These are phyloP conservation scores for Pestalotiopsis sp. DNA, from an alignment of 2,329 filamentous ascomycete species.

Conservation along the genomic window DNA sequence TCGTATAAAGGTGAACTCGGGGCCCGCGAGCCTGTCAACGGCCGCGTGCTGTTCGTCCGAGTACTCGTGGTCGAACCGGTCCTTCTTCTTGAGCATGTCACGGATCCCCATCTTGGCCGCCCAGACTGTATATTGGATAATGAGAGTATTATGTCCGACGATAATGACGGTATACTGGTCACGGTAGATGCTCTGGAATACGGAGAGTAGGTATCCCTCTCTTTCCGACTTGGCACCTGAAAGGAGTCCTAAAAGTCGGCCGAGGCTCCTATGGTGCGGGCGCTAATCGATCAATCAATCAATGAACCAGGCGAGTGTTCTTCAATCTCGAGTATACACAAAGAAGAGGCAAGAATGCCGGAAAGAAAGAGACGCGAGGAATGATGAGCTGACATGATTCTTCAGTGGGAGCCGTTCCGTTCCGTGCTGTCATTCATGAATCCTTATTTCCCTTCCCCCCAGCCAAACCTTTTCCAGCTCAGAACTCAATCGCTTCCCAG, in stretches of 20 bases:
- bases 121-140: neutral
- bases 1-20: conserved; percentile 82
- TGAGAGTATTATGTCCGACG: neutral
- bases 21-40: conserved; percentile 43
- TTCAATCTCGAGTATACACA: neutral
- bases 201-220: neutral
- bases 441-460: neutral
- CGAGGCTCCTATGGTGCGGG: neutral
- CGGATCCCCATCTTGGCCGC: conserved; percentile 49
- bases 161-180: neutral
- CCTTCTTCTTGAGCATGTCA: conserved; percentile 58
- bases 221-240: neutral
- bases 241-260: neutral
- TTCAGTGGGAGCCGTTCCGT: neutral
- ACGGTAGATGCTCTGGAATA: neutral
- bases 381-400: neutral
- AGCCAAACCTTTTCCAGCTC: neutral
- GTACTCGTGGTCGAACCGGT: conserved; percentile 41
- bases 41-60: conserved; percentile 38
- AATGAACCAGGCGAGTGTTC: neutral
- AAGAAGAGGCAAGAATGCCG: conserved; percentile 9
- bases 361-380: neutral
- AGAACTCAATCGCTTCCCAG: neutral
- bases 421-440: neutral
- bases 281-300: neutral